Evolutionary conservation across 2,329 filamentous ascomycete species (phyloP).

Genomic region (Exophiala dermatitidis): DNA sequence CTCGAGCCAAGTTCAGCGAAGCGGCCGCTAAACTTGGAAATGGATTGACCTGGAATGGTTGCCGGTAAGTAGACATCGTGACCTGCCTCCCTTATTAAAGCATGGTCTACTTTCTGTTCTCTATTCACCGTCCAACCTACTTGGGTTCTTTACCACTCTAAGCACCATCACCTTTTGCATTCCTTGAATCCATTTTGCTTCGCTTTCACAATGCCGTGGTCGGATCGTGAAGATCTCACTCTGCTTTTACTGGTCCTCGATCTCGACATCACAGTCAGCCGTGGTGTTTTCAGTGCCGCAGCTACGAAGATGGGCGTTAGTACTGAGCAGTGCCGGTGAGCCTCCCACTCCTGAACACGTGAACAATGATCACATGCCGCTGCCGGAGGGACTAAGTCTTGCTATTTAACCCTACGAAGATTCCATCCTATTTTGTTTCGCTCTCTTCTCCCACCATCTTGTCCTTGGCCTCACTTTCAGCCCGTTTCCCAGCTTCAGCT

Average conservation of each 20-base stretch:
- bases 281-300: constrained; percentile 3
- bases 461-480: neutral
- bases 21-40: constrained; percentile 8
- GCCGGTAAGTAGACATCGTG: constrained; percentile 10
- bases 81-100: neutral
- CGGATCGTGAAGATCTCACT: neutral
- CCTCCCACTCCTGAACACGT: neutral
- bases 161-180: neutral
- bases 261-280: constrained; percentile 3
- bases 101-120: neutral
- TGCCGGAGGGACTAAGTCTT: too few species aligned
- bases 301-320: constrained; percentile 1
- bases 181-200: neutral
- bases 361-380: too few species aligned
- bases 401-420: too few species aligned
- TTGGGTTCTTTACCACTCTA: neutral
- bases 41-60: constrained; percentile 8
- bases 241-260: constrained; percentile 8
- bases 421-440: too few species aligned
- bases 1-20: constrained; percentile 10
- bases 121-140: neutral
- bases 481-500: neutral
- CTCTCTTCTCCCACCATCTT: neutral
- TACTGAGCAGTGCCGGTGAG: constrained; percentile 9
- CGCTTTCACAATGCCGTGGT: constrained; percentile 1